Conservation (phyloP, 495 filamentous ascomycete genomes). For the Melanomma pulvis-pyrius region DNA sequence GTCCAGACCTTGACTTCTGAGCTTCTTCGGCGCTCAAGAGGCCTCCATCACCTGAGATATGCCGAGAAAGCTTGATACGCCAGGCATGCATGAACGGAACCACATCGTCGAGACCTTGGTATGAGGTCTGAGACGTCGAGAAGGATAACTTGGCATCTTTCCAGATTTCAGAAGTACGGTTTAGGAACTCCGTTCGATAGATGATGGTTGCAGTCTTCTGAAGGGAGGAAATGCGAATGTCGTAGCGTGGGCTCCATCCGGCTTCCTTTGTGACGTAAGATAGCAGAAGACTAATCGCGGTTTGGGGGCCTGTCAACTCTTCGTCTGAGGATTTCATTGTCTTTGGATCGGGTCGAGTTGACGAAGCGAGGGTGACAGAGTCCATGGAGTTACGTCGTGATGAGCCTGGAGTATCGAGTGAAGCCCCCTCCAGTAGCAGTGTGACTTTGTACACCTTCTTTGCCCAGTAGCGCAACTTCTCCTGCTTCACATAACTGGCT, state of each 20-base stretch:
- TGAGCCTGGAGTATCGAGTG: conserved; percentile 54
- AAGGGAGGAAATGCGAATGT: conserved; percentile 62
- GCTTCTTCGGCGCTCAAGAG: conserved; percentile 28
- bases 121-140: conserved; percentile 69
- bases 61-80: conserved; percentile 55
- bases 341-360: conserved; percentile 7
- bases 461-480: conserved; percentile 61
- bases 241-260: conserved; percentile 68
- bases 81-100: conserved; percentile 63
- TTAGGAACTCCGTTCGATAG: conserved; percentile 67
- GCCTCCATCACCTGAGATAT: conserved; percentile 27
- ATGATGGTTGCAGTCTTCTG: conserved; percentile 57
- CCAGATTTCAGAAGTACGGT: conserved; percentile 70
- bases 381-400: conserved; percentile 60
- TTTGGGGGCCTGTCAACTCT: conserved; percentile 32
- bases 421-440: conserved; percentile 58
- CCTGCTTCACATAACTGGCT: conserved; percentile 54
- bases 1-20: conserved; percentile 11
- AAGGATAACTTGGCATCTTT: conserved; percentile 64
- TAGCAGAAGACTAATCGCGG: conserved; percentile 55
- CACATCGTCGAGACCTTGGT: conserved; percentile 60
- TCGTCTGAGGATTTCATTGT: conserved; percentile 36
- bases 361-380: conserved; percentile 41
- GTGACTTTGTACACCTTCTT: conserved; percentile 59
- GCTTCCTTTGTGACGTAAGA: conserved; percentile 67